Base-by-base conservation (phyloP, 2,329 filamentous ascomycete genomes). In the Aphanocladium album region DNA sequence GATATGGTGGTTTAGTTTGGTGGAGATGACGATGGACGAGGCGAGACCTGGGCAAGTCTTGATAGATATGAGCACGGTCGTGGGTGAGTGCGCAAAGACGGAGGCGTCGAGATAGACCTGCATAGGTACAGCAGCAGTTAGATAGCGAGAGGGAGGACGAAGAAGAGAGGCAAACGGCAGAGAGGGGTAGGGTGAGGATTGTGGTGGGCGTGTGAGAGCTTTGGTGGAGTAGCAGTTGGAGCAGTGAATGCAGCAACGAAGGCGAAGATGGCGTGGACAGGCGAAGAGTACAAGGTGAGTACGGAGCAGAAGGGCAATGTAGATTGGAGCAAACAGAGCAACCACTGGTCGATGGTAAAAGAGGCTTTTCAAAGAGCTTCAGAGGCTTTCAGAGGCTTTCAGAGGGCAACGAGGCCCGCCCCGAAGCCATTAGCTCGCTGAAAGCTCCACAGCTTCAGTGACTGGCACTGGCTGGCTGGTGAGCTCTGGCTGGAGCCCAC, bases 11-110 rank as follows among this genome's bases (percentile, higher is more conserved):
- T 23, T 33, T 35, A 35, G 53, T 14, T 33, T 30, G 52, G 54
- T 57, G 54, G 54, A 47, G 25, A 46, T 30, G 25, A 23, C 43
- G 54, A 57, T 57, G 43, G 25, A 33, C 54, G 35, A 57, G 54
- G 41, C 33, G 41, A 46, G 43, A 51, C 47, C 47, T 51, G 41
- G 19, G 9, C 30, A 30, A 5, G 30, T 5, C 45, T 25, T 11
- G 2, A 9, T 12, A 27, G 11, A 23, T 14, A 14, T 9, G 19
- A 19, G 30, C 17, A 17, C 3, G 35, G 35, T 17, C 25, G 3
- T 45, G 53, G 19, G 51, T 30, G 17, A 47, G 27, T 8, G 21
- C 19, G n/a, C 25, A 33, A 16, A n/a, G 6, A 5, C 14, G 19
- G 51, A 54, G 51, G 51, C 37, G 37, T 43, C 35, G 51, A 54